Percentiles rank a stretch among this genome's conserved stretches.
Evolutionary conservation across 1,284 basidiomycete genomes (phyloP).

Genomic region (Xerocomus minutiporus): DNA sequence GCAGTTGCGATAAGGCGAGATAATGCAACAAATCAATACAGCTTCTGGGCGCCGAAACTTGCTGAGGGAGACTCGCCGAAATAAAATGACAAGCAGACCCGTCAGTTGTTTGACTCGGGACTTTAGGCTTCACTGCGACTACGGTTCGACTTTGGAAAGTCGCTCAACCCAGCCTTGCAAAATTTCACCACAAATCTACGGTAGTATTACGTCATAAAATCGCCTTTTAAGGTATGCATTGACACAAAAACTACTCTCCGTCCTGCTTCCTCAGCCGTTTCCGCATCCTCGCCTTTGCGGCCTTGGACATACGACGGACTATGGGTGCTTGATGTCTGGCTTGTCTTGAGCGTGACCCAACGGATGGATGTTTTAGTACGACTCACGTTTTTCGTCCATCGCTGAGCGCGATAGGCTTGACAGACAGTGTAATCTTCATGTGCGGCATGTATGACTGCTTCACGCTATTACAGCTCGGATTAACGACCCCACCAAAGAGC

Average conservation of each 20-base stretch:
- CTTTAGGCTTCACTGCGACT: conserved; percentile 2
- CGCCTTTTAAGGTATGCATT: conserved; percentile 13
- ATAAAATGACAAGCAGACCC: conserved; percentile 7
- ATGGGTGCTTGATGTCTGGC: conserved; percentile 55
- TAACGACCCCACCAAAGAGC: background rate
- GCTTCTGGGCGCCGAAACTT: conserved; percentile 6
- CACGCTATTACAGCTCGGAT: conserved; percentile 39
- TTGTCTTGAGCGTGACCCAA: conserved; percentile 7
- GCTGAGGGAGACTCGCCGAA: conserved; percentile 11
- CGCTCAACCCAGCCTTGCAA: conserved; percentile 2
- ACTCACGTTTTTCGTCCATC: conserved; percentile 50
- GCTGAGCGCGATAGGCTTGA: conserved; percentile 42
- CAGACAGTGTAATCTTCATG: conserved; percentile 70
- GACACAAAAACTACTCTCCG: conserved; percentile 25
- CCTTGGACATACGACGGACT: conserved; percentile 51
- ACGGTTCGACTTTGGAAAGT: conserved; percentile 3
- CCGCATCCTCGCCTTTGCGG: conserved; percentile 53
- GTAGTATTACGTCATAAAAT: conserved; percentile 22
- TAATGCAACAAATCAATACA: conserved; percentile 20
- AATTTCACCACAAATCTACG: conserved; percentile 15
- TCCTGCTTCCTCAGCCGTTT: conserved; percentile 39
- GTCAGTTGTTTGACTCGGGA: conserved; percentile 3
- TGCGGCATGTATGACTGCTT: conserved; percentile 64
- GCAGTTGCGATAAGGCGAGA: conserved; percentile 20
- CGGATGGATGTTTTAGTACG: background rate